These are phyloP conservation scores for Pseudopithomyces maydicus DNA, from an alignment of 2,329 filamentous ascomycete genomes.

Conservation along the genomic window DNA sequence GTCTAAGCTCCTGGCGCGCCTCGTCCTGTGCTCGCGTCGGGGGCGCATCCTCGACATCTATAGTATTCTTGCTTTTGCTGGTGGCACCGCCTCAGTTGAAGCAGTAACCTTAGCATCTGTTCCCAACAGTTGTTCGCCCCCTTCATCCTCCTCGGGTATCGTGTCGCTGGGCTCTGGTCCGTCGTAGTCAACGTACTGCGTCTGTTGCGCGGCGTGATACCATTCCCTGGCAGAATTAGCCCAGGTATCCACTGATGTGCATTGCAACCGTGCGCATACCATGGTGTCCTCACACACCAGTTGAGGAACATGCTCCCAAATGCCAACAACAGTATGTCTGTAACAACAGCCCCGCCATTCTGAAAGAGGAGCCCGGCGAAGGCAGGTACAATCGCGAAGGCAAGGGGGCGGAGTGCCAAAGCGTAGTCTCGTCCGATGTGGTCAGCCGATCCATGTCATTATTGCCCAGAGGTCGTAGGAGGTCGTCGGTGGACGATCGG, in stretches of 20 bases:
- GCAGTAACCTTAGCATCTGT: conserved; percentile 21
- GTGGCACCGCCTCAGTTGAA: conserved; percentile 8
- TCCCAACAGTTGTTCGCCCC: conserved; percentile 16
- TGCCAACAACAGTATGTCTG: conserved; percentile 80
- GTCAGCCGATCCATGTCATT: conserved; percentile 33
- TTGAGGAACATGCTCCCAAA: conserved; percentile 86
- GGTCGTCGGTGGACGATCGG: conserved; percentile 70
- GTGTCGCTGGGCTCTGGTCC: conserved; percentile 23
- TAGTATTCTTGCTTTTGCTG: not conserved
- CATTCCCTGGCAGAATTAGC: conserved; percentile 49
- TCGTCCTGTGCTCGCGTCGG: conserved; percentile 31
- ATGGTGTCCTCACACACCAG: conserved; percentile 89
- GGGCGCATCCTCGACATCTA: not conserved
- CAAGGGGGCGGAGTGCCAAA: conserved; percentile 81
- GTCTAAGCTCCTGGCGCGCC: conserved; percentile 68
- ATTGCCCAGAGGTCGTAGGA: conserved; percentile 60
- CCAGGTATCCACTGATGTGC: conserved; percentile 10
- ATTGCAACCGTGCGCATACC: conserved; percentile 59
- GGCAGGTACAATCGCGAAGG: conserved; percentile 82
- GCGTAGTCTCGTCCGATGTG: conserved; percentile 61
- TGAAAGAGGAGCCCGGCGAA: conserved; percentile 83
- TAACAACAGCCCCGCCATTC: conserved; percentile 81
- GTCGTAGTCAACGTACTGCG: conserved; percentile 30
- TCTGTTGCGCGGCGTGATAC: conserved; percentile 56
- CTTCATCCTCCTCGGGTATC: conserved; percentile 38